These are phyloP conservation scores for Pyrus betulifolia DNA, from an alignment of 306 rosid genomes.

Conservation along the genomic window DNA sequence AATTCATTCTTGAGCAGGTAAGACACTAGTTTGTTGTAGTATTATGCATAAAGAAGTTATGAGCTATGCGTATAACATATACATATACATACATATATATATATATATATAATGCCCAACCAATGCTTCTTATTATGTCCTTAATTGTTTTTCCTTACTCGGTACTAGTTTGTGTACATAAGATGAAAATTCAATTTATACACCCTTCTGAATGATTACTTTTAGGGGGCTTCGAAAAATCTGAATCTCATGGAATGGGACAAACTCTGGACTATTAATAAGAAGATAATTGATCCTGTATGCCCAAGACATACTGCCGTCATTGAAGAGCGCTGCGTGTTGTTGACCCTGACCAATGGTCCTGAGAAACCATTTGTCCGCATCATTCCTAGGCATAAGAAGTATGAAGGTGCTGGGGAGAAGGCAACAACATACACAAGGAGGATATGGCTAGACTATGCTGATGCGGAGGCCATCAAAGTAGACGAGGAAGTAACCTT, in stretches of 20 bases:
- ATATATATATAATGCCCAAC: background rate
- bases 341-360: conserved; percentile 72
- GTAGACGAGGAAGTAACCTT: conserved; percentile 77
- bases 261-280: conserved; percentile 92
- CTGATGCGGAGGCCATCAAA: conserved; percentile 58
- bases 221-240: conserved; percentile 86
- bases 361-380: conserved; percentile 71
- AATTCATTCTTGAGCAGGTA: conserved; percentile 93
- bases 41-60: background rate
- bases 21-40: conserved; percentile 5
- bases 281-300: conserved; percentile 90
- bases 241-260: conserved; percentile 99
- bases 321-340: conserved; percentile 52
- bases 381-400: conserved; percentile 83
- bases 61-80: background rate
- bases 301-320: conserved; percentile 93
- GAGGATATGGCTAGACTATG: conserved; percentile 64
- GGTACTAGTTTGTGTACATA: background rate
- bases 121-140: background rate
- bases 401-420: conserved; percentile 78
- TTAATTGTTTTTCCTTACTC: background rate
- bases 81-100: no score
- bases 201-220: background rate
- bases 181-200: background rate
- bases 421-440: conserved; percentile 67